Evolutionary conservation across 306 rosid species (phyloP).

Genomic region (Cucurbita argyrosperma): DNA sequence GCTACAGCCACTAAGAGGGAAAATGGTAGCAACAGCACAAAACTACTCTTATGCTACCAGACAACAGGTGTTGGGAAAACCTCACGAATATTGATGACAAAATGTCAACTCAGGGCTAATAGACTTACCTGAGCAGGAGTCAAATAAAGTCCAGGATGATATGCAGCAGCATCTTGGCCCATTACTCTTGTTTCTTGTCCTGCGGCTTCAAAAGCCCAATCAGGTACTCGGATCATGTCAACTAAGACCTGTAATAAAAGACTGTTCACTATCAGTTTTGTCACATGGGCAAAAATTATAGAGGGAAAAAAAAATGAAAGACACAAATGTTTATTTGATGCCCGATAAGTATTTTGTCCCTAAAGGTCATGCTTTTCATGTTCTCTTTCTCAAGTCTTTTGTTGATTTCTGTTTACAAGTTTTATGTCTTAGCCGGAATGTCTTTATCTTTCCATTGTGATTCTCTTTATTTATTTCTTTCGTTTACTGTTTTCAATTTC

Average conservation of each 20-base stretch:
- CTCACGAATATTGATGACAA: background rate
- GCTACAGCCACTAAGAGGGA: background rate
- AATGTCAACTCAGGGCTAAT: background rate
- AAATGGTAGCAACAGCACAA: background rate
- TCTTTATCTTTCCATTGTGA: too few relatives aligned
- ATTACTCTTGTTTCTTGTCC: slow-evolving; percentile 89
- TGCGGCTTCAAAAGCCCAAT: slow-evolving; percentile 98
- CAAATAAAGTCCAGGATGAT: slow-evolving; percentile 90
- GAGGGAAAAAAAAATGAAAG: background rate
- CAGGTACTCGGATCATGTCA: slow-evolving; percentile 97
- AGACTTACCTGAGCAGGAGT: slow-evolving; percentile 84
- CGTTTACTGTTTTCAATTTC: too few relatives aligned
- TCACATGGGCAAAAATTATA: background rate
- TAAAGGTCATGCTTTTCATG: background rate
- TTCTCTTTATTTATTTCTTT: too few relatives aligned
- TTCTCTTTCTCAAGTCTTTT: too few relatives aligned
- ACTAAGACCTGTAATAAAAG: slow-evolving; percentile 47
- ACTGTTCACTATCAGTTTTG: background rate
- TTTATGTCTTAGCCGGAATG: too few relatives aligned
- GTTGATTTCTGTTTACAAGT: too few relatives aligned
- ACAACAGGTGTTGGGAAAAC: background rate
- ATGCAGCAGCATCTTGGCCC: slow-evolving; percentile 89
- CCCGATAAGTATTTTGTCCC: background rate
- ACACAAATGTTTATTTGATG: background rate
- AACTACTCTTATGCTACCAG: background rate